Conservation (phyloP, 2,329 filamentous ascomycete species). For the Diplocarpon mali region DNA sequence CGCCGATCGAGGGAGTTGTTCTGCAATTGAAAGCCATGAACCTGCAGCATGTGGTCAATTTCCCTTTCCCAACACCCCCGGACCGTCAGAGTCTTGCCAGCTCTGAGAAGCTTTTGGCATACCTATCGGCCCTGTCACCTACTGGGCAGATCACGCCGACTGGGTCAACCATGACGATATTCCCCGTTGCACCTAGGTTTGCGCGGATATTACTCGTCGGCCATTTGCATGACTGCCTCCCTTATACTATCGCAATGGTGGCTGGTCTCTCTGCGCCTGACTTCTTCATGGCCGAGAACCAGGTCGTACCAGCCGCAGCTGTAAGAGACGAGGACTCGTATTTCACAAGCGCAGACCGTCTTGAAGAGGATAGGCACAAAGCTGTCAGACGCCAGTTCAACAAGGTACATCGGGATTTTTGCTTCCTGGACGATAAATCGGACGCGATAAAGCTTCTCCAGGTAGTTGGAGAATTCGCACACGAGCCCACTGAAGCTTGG, state of each 20-base stretch:
- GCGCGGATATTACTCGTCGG: conserved; percentile 87
- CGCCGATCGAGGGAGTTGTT: conserved; percentile 86
- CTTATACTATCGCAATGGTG: conserved; percentile 80
- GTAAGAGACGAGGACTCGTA: conserved; percentile 39
- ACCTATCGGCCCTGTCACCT: conserved; percentile 67
- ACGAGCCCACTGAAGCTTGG: conserved; percentile 61
- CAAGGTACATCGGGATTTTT: conserved; percentile 66
- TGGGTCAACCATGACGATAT: conserved; percentile 74
- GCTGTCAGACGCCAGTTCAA: conserved; percentile 51
- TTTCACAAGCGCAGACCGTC: conserved; percentile 55
- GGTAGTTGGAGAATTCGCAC: conserved; percentile 77
- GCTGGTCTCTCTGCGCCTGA: conserved; percentile 82
- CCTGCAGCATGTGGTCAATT: conserved; percentile 79
- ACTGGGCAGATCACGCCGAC: conserved; percentile 69
- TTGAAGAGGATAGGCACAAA: conserved; percentile 60
- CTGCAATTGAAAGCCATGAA: conserved; percentile 93
- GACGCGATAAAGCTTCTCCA: conserved; percentile 88
- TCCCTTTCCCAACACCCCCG: conserved; percentile 90
- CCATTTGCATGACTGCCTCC: conserved; percentile 68
- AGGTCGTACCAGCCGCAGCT: conserved; percentile 51
- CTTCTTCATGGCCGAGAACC: conserved; percentile 72
- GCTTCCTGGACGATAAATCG: conserved; percentile 67
- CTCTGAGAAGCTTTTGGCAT: conserved; percentile 76
- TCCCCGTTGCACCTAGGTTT: conserved; percentile 83
- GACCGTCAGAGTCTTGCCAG: conserved; percentile 64